Evolutionary conservation across 495 filamentous ascomycete genomes (phyloP).

Genomic region (Lophiostoma macrostomum): DNA sequence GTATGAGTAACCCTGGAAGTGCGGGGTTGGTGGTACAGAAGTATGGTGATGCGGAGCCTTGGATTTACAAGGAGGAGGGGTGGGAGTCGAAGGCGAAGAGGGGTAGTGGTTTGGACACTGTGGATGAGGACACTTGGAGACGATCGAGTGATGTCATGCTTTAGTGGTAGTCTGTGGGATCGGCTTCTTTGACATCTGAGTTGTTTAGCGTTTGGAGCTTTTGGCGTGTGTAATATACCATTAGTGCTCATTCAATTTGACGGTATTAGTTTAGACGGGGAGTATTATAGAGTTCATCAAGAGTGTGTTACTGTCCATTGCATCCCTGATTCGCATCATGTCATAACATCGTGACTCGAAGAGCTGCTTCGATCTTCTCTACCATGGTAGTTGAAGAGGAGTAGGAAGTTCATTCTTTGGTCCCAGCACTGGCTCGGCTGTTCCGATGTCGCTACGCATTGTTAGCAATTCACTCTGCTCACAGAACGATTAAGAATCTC

Average conservation of each 20-base stretch:
- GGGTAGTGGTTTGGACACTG: neutral
- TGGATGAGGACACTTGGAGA: neutral
- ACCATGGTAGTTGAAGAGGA: conserved; percentile 70
- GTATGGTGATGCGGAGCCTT: conserved; percentile 44
- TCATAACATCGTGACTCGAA: neutral
- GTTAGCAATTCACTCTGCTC: conserved; percentile 10
- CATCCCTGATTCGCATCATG: neutral
- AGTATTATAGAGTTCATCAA: no score
- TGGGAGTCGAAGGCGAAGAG: conserved; percentile 1
- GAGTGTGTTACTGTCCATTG: no score
- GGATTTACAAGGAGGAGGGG: no score
- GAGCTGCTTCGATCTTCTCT: conserved; percentile 17
- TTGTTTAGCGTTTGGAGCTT: no score
- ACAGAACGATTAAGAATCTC: conserved; percentile 35
- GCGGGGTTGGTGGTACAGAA: conserved; percentile 48
- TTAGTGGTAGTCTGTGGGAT: no score
- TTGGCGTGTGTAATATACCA: no score
- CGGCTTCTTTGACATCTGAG: no score
- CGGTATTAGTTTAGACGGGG: no score
- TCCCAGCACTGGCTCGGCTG: conserved; percentile 63
- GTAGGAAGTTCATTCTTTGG: conserved; percentile 54
- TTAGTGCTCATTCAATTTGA: no score
- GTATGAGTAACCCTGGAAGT: conserved; percentile 48
- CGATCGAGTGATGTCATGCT: no score
- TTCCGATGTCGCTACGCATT: conserved; percentile 63